These are phyloP conservation scores for Debaryomyces coudertii DNA, from an alignment of 1,139 yeast genomes.

Conservation along the genomic window DNA sequence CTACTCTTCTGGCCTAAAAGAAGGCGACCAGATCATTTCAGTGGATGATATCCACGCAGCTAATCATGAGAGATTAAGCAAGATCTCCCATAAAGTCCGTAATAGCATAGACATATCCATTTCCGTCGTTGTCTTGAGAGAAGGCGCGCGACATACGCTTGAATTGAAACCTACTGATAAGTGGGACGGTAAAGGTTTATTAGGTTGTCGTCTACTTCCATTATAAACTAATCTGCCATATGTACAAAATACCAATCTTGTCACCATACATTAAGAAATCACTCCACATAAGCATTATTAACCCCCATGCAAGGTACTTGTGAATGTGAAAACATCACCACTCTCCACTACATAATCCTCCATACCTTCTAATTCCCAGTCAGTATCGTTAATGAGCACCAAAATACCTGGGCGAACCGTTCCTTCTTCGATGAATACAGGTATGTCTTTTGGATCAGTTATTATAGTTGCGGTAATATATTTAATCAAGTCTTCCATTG, in stretches of 20 bases:
- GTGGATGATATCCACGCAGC: constrained; percentile 59
- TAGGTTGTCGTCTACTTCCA: constrained; percentile 71
- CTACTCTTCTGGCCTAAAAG: constrained; percentile 38
- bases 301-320: constrained; percentile 96
- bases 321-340: constrained; percentile 81
- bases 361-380: constrained; percentile 95
- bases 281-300: constrained; percentile 27
- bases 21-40: constrained; percentile 52
- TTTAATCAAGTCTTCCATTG: constrained; percentile 59
- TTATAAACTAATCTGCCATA: constrained; percentile 24
- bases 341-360: constrained; percentile 74
- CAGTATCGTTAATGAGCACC: constrained; percentile 90
- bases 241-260: background rate
- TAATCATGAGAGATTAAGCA: constrained; percentile 51
- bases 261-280: background rate
- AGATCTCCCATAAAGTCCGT: constrained; percentile 38
- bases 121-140: constrained; percentile 40
- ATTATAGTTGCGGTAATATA: constrained; percentile 59
- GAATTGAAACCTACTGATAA: constrained; percentile 52
- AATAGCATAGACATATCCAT: constrained; percentile 31
- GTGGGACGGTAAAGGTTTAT: constrained; percentile 74
- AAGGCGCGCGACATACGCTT: constrained; percentile 24
- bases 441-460: constrained; percentile 62
- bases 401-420: constrained; percentile 87
- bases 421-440: constrained; percentile 81